A percentile compares a stretch with the other conserved stretches of the same genome.
Conservation (phyloP, 805 yeast species). For the Sugiyamaella lignohabitans region DNA sequence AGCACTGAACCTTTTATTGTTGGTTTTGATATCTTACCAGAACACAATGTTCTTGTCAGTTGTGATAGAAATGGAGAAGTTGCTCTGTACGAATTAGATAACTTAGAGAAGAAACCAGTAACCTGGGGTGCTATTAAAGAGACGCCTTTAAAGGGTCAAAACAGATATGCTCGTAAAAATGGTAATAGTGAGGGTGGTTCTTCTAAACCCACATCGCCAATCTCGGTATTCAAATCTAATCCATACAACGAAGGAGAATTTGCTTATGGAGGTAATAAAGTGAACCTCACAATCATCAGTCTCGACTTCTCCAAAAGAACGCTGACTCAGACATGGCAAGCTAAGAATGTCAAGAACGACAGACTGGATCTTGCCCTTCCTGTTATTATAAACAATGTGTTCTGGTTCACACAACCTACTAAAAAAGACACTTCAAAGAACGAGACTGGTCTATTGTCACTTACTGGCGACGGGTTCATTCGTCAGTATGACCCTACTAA, state of each 20-base stretch:
- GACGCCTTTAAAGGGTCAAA: not conserved
- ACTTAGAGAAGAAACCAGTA: not conserved
- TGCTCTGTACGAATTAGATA: not conserved
- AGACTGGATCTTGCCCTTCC: constrained; percentile 75
- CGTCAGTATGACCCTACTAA: constrained; percentile 60
- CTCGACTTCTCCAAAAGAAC: constrained; percentile 31
- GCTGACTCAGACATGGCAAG: constrained; percentile 46
- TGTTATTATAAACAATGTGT: constrained; percentile 62
- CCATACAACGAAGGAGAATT: constrained; percentile 33
- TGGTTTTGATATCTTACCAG: not conserved
- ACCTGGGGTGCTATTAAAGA: not conserved
- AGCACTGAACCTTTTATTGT: not conserved
- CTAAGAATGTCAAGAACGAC: constrained; percentile 78
- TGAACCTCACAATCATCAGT: constrained; percentile 40
- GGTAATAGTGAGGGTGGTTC: no score
- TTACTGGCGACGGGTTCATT: constrained; percentile 70
- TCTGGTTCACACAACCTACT: constrained; percentile 28
- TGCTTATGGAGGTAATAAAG: constrained; percentile 85
- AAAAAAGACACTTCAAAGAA: constrained; percentile 17
- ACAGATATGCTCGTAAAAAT: no score
- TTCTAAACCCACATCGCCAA: not conserved
- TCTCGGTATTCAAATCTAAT: constrained; percentile 5
- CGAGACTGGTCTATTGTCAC: constrained; percentile 48
- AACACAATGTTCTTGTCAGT: not conserved
- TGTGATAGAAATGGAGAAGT: not conserved